Conservation (phyloP, 208 protist species). For the Trypanosomatidae sp. region DNA sequence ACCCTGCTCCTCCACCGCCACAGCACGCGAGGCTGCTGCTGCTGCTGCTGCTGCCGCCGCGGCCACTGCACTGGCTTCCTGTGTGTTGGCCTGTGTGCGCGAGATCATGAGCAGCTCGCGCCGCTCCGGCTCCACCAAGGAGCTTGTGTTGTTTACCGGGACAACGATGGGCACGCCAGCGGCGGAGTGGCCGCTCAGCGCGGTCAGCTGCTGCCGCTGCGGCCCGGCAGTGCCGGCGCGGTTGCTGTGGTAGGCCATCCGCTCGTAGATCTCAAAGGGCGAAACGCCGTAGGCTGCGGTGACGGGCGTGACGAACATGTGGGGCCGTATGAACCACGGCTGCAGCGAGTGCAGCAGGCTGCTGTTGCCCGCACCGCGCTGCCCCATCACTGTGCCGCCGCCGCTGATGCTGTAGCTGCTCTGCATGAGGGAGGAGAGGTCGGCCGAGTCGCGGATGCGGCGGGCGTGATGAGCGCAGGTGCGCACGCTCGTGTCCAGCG, state of each 20-base stretch:
- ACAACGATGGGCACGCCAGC: not conserved
- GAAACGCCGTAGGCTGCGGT: slow-evolving; percentile 34
- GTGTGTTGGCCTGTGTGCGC: slow-evolving; percentile 12
- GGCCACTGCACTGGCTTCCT: not conserved
- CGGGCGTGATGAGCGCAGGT: slow-evolving; percentile 23
- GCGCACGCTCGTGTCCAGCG: slow-evolving; percentile 45
- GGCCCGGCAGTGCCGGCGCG: not conserved
- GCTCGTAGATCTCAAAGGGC: slow-evolving; percentile 46
- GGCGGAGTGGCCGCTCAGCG: not conserved
- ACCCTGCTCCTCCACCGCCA: slow-evolving; percentile 19
- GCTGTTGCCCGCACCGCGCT: no score
- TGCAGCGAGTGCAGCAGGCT: slow-evolving; percentile 28
- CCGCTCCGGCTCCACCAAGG: slow-evolving; percentile 19
- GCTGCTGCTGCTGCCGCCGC: no score
- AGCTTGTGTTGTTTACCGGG: slow-evolving; percentile 19
- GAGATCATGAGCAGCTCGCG: slow-evolving; percentile 14
- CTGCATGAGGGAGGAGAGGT: slow-evolving; percentile 14
- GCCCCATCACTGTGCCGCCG: no score
- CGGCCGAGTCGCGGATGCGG: slow-evolving; percentile 17
- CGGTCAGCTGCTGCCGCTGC: not conserved
- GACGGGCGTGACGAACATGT: slow-evolving; percentile 51
- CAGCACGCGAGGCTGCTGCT: no score
- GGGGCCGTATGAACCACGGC: slow-evolving; percentile 72
- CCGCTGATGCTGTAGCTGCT: slow-evolving; percentile 17
- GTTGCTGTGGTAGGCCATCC: slow-evolving; percentile 24